These are phyloP conservation scores for Isatis tinctoria DNA, from an alignment of 345 rosid genomes.

Conservation along the genomic window DNA sequence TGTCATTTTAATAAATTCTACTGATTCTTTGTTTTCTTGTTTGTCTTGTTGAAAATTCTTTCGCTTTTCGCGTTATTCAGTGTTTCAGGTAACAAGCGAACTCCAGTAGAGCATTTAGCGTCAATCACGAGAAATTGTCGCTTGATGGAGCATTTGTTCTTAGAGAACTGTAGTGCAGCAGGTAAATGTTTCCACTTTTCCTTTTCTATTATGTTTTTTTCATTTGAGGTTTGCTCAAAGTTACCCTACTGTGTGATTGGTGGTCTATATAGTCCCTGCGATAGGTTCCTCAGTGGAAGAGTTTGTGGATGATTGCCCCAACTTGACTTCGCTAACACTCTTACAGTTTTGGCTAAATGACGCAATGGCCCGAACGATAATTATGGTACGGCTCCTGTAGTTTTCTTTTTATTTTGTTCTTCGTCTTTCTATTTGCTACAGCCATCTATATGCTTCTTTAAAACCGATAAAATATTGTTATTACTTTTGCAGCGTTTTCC, in stretches of 20 bases:
- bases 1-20: neutral
- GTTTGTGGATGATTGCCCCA: conserved; percentile 61
- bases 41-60: neutral
- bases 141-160: conserved; percentile 69
- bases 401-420: neutral
- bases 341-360: conserved; percentile 73
- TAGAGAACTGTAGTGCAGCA: conserved; percentile 46
- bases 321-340: conserved; percentile 63
- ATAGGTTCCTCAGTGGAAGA: conserved; percentile 59
- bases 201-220: neutral
- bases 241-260: conserved; percentile 43
- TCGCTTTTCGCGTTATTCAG: neutral
- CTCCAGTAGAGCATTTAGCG: conserved; percentile 59
- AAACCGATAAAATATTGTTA: neutral
- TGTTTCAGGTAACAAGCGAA: conserved; percentile 34
- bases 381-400: conserved; percentile 44
- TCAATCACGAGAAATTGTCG: conserved; percentile 58
- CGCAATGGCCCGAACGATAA: conserved; percentile 47
- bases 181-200: conserved; percentile 35
- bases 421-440: neutral
- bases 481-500: conserved; percentile 55
- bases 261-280: conserved; percentile 50
- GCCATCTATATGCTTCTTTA: neutral
- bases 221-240: conserved; percentile 14
- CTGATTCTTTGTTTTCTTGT: too few relatives aligned